Conservation (phyloP, 1,284 basidiomycete genomes). For the Cutaneotrichosporon arboriforme region DNA sequence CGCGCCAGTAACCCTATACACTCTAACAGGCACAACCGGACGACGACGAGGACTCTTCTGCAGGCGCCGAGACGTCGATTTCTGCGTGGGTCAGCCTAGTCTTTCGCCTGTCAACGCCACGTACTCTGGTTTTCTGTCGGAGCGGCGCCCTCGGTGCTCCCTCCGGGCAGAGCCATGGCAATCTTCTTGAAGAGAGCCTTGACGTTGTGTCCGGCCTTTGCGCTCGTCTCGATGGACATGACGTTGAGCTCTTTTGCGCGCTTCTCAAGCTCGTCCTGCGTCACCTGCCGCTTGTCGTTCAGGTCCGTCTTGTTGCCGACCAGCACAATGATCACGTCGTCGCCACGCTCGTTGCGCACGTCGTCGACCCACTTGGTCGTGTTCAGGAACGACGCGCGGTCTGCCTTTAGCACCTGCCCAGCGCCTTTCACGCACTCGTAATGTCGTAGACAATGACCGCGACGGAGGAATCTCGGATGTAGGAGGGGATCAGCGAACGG, state of each 20-base stretch:
- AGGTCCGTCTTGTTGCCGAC: conserved; percentile 99
- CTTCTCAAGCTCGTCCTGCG: conserved; percentile 90
- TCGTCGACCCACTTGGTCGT: conserved; percentile 99
- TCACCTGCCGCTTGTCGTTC: conserved; percentile 66
- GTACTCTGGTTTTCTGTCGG: conserved; percentile 55
- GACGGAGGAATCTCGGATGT: conserved; percentile 97
- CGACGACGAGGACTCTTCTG: conserved; percentile 40
- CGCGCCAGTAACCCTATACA: neutral
- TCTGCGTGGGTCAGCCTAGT: conserved; percentile 25
- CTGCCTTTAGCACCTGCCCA: conserved; percentile 50
- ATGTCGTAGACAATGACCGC: conserved; percentile 99
- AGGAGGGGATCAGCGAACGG: conserved; percentile 94
- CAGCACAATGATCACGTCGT: conserved; percentile 96
- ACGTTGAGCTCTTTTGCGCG: conserved; percentile 89
- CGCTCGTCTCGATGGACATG: conserved; percentile 99
- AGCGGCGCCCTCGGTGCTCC: conserved; percentile 66
- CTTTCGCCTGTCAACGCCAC: conserved; percentile 12
- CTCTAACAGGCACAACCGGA: conserved; percentile 44
- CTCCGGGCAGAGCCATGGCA: conserved; percentile 93
- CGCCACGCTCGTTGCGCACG: conserved; percentile 92
- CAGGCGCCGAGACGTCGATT: conserved; percentile 45
- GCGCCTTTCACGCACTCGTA: conserved; percentile 64
- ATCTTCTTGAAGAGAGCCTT: conserved; percentile 99
- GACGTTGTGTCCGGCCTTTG: conserved; percentile 98
- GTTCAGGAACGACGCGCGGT: conserved; percentile 92